phyloP scores from a whole-genome alignment of 305 asterid species.

The Solanum hybrid region DNA sequence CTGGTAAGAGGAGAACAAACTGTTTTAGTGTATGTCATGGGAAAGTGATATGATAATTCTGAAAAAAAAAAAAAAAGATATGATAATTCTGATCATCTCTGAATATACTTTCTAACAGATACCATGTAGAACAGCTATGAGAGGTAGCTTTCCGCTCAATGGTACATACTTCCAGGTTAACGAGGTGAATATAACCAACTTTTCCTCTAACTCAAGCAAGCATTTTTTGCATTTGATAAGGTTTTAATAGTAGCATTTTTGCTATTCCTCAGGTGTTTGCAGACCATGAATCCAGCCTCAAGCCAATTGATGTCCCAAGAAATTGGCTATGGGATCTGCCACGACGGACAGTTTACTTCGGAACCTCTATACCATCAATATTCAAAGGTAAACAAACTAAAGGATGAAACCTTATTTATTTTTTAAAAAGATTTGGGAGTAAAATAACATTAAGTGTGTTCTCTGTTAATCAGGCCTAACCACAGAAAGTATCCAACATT shows the following conservation, averaged over 20 bases:
- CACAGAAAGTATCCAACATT: constrained; percentile 69
- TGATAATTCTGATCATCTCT: constrained; percentile 9
- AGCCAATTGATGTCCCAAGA: constrained; percentile 80
- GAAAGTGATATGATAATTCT: not conserved
- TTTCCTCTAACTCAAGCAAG: not conserved
- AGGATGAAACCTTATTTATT: not conserved
- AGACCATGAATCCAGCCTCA: constrained; percentile 79
- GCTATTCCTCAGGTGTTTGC: constrained; percentile 68
- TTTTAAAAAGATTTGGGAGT: not conserved
- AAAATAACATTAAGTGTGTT: constrained; percentile 6
- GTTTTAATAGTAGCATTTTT: constrained; percentile 4
- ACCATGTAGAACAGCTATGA: constrained; percentile 98
- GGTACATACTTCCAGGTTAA: constrained; percentile 97
- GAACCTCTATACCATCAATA: constrained; percentile 87
- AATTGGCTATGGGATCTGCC: constrained; percentile 81
- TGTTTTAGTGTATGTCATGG: not conserved
- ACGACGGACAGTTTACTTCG: constrained; percentile 81
- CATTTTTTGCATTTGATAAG: not conserved
- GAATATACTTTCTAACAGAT: constrained; percentile 42
- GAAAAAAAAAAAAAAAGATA: not conserved
- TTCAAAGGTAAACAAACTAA: constrained; percentile 56
- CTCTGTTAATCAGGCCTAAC: constrained; percentile 50
- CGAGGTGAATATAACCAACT: constrained; percentile 43
- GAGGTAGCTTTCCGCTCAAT: constrained; percentile 96
- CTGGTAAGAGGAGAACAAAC: constrained; percentile 40